Base-by-base conservation (phyloP, 2,329 filamentous ascomycete species). In the Fusarium poae region DNA sequence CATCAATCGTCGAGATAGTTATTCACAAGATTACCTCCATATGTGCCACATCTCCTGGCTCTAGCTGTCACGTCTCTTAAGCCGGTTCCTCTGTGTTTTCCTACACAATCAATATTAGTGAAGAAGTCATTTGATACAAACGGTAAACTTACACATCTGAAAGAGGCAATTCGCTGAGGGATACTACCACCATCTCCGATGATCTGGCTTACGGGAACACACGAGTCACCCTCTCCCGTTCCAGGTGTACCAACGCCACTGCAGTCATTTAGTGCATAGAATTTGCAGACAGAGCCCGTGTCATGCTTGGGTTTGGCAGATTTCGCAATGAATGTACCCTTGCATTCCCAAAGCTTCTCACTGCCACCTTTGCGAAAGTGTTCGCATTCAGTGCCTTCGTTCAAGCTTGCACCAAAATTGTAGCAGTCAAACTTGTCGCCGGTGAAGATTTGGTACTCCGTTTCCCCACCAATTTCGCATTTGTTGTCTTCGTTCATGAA, bases 401-500 rank as follows among this genome's bases (percentile, higher is more conserved):
- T 45, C 4, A 10, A 20, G 5, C 42, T 45, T 13, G 42, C 42
- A 20, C 42, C 42, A 4, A 45, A 45, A 8, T 45, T 29, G 18
- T 45, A 45, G 42, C 42, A 45, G 5, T 45, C 42, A 13, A 45
- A 45, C 11, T 45, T 45, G 2, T 45, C 18, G 6, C 42, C 42
- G 13, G 25, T 45, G 27, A 27, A n/a, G 12, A 45, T 5, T 25
- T 29, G 42, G 18, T 45, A 45, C 25, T 45, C 42, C 0, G 42
- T 45, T 27, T 45, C 18, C 2, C 18, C 18, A 6, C 23, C 23
- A 12, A 45, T 25, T 29, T 45, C 23, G 3, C 42, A 45, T 4
- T 45, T 29, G 25, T 29, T 45, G 42, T 45, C 42, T 13, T 45
- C 42, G 25, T 45, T 45, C 18, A 45, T n/a, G 12, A 45, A 29